Evolutionary conservation across 1,284 basidiomycete genomes (phyloP), one percentile per base, ranked within the genome.

Genomic region (Leccinum proliferum): DNA sequence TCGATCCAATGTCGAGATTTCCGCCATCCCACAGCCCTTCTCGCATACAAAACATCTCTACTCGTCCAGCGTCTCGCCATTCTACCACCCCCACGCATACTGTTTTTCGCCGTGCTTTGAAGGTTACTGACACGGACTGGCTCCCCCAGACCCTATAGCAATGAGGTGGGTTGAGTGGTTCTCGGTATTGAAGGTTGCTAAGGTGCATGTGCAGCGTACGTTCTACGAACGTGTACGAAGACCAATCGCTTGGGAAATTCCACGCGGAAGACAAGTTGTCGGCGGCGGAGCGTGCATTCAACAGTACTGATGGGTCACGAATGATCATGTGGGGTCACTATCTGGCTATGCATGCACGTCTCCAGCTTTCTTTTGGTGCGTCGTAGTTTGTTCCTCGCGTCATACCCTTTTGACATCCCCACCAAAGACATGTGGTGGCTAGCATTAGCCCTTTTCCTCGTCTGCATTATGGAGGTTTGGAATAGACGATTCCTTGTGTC

Each of bases 171-270:
- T 66, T n/a, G 14, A 21, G 14, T n/a, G 1, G 4, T 35, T 62
- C 18, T 57, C 1, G 4, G n/a, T 21, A 21, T 2, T 21, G 18
- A 21, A 55, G 37, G 5, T 50, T 57, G 18, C 34, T 60, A 21
- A 67, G n/a, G 29, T 58, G 10, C 4, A 5, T 58, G 69, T 9
- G 14, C 50, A 90, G 89, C 67, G 93, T 99, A 10, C 91, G 96
- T n/a, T 87, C 92, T n/a, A 98, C 96, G 21, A 98, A 98, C 74
- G 96, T 98, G 1, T 98, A 98, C 75, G 96, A 99, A 73, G 95
- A 98, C 70, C 86, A 85, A 63, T 91, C 90, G 0, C 79, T 94
- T 12, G 93, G 93, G 1, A 77, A 96, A 41, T 95, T 87, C 69
- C 77, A 79, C 12, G 77, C 83, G 8, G 77, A 82, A 0, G 77